phyloP scores from a whole-genome alignment of 805 yeast genomes.

The Wickerhamomyces silvicola region DNA sequence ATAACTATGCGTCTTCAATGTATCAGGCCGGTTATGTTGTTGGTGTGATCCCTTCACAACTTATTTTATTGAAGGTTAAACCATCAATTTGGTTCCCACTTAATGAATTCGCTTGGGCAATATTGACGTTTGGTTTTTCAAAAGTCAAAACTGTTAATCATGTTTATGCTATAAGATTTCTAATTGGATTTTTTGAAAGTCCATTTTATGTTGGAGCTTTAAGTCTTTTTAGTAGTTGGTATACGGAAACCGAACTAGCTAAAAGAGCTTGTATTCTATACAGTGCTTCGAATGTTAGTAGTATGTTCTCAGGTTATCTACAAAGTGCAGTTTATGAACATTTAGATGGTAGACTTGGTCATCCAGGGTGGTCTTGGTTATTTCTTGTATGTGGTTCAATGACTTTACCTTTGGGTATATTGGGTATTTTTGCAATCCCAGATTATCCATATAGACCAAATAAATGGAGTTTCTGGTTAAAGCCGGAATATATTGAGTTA shows the following conservation, averaged over 20 bases:
- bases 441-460: slow-evolving; percentile 45
- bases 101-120: no score
- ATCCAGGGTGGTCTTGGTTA: slow-evolving; percentile 78
- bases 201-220: slow-evolving; percentile 51
- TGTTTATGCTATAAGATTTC: slow-evolving; percentile 51
- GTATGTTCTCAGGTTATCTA: slow-evolving; percentile 26
- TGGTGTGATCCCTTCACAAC: slow-evolving; percentile 1
- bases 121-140: slow-evolving; percentile 47
- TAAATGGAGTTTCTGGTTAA: slow-evolving; percentile 53
- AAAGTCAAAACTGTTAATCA: slow-evolving; percentile 37
- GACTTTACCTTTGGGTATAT: slow-evolving; percentile 53
- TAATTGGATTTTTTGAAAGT: slow-evolving; percentile 60
- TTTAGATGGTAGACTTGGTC: slow-evolving; percentile 42
- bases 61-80: neutral
- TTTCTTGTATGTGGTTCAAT: slow-evolving; percentile 66
- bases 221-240: slow-evolving; percentile 51
- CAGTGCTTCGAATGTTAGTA: slow-evolving; percentile 49
- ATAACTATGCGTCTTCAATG: slow-evolving; percentile 21
- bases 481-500: slow-evolving; percentile 63
- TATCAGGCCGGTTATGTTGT: slow-evolving; percentile 2
- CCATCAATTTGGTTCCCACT: no score
- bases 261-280: slow-evolving; percentile 55
- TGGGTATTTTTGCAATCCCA: slow-evolving; percentile 59
- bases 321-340: slow-evolving; percentile 26
- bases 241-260: slow-evolving; percentile 45